A percentile compares a stretch with the other conserved stretches of the same genome.
phyloP scores from a whole-genome alignment of 352 stramenopile genomes.

The Globisporangium solare region DNA sequence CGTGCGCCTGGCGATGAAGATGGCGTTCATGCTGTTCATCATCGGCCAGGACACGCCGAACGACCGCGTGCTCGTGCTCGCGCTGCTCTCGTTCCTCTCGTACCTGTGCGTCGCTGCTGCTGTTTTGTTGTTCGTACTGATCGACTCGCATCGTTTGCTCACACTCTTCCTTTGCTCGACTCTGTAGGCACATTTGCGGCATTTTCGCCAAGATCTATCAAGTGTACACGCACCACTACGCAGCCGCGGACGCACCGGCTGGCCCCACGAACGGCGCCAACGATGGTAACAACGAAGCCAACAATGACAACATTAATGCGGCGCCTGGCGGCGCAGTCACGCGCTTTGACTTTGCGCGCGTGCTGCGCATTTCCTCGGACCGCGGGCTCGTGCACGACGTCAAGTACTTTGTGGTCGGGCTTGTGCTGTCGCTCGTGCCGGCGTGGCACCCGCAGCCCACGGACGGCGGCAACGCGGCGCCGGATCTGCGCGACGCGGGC shows the following conservation, averaged over 20 bases:
- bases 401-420: slow-evolving; percentile 71
- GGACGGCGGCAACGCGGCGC: slow-evolving; percentile 13
- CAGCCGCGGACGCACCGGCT: slow-evolving; percentile 5
- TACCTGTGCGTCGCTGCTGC: slow-evolving; percentile 42
- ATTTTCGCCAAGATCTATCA: slow-evolving; percentile 83
- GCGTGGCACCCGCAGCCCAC: slow-evolving; percentile 68
- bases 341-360: slow-evolving; percentile 33
- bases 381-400: slow-evolving; percentile 67
- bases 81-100: slow-evolving; percentile 63
- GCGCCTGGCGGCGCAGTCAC: slow-evolving; percentile 2
- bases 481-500: slow-evolving; percentile 29
- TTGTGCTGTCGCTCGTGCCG: slow-evolving; percentile 73
- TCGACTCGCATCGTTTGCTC: neutral
- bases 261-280: slow-evolving; percentile 14
- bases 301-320: too few relatives aligned
- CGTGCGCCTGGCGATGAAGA: slow-evolving; percentile 75
- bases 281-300: slow-evolving; percentile 19
- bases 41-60: slow-evolving; percentile 80
- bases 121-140: neutral
- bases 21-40: slow-evolving; percentile 88
- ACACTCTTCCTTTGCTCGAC: neutral
- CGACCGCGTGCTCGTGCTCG: slow-evolving; percentile 71
- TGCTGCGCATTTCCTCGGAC: slow-evolving; percentile 71
- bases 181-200: slow-evolving; percentile 61
- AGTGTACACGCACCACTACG: slow-evolving; percentile 44